phyloP scores from a whole-genome alignment of 208 protist species.

The Trypanosoma melophagium region DNA sequence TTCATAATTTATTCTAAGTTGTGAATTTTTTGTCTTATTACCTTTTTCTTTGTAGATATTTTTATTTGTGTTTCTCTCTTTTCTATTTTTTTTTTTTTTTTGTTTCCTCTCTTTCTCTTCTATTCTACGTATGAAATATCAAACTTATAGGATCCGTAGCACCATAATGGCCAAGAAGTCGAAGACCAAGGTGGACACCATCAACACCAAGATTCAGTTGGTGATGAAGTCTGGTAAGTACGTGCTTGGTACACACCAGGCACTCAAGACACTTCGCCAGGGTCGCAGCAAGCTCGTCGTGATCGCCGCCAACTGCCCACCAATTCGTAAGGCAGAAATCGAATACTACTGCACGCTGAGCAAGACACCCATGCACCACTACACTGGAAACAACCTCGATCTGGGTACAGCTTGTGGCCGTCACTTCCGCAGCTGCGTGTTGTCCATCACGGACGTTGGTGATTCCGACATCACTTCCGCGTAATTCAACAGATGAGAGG shows the following conservation, averaged over 20 bases:
- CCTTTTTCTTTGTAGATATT: neutral
- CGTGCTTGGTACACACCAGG: conserved; percentile 96
- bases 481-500: conserved; percentile 33
- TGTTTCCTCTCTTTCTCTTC: conserved; percentile 15
- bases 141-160: conserved; percentile 14
- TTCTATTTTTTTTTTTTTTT: conserved; percentile 2
- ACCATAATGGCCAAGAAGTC: conserved; percentile 90
- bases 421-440: conserved; percentile 96
- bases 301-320: conserved; percentile 98
- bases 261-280: conserved; percentile 96
- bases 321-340: conserved; percentile 98
- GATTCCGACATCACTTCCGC: conserved; percentile 92
- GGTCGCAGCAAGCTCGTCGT: conserved; percentile 98
- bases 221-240: conserved; percentile 99
- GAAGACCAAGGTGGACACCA: conserved; percentile 97
- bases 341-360: conserved; percentile 99
- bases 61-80: conserved; percentile 6
- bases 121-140: conserved; percentile 18
- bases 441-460: conserved; percentile 98
- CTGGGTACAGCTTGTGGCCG: conserved; percentile 99
- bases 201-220: conserved; percentile 98
- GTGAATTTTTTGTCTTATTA: neutral
- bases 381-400: conserved; percentile 98
- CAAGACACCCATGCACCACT: conserved; percentile 99
- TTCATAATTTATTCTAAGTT: neutral